A percentile compares a stretch with the other conserved stretches of the same genome.
Evolutionary conservation across 1,139 yeast species (phyloP).

Genomic region (Komagataea norvegica): DNA sequence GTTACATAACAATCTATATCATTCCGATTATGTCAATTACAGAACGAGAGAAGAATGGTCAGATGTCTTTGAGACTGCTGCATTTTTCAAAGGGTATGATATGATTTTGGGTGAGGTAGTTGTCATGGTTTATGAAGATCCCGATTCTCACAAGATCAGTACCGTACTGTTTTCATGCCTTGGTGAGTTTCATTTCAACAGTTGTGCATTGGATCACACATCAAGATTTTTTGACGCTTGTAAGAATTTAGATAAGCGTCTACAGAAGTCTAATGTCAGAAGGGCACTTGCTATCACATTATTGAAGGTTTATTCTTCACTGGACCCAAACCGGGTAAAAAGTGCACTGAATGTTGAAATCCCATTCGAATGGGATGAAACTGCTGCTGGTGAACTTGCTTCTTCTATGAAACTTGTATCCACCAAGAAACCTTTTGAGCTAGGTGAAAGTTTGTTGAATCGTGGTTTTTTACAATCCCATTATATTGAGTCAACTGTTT

Average conservation of each 20-base stretch:
- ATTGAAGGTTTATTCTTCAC: slow-evolving; percentile 60
- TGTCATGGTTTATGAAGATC: slow-evolving; percentile 49
- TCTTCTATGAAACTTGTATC: slow-evolving; percentile 51
- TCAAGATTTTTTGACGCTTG: slow-evolving; percentile 81
- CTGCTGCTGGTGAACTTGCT: slow-evolving; percentile 74
- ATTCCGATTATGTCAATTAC: slow-evolving; percentile 11
- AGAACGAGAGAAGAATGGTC: slow-evolving; percentile 27
- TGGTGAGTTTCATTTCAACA: slow-evolving; percentile 61
- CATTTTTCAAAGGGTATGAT: slow-evolving; percentile 53
- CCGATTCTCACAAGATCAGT: slow-evolving; percentile 43
- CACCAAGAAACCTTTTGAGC: slow-evolving; percentile 45
- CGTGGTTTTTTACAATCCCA: slow-evolving; percentile 62
- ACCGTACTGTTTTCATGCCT: slow-evolving; percentile 62
- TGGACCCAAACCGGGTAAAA: slow-evolving; percentile 31
- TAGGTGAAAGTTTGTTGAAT: slow-evolving; percentile 47
- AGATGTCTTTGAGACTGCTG: slow-evolving; percentile 46
- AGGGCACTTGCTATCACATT: slow-evolving; percentile 72
- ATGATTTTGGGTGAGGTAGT: slow-evolving; percentile 46
- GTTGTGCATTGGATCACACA: slow-evolving; percentile 53
- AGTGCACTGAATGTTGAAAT: slow-evolving; percentile 16
- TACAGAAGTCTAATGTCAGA: slow-evolving; percentile 56
- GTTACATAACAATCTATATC: slow-evolving; percentile 18
- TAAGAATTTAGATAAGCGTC: slow-evolving; percentile 52
- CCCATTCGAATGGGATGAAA: slow-evolving; percentile 53
- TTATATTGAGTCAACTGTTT: slow-evolving; percentile 46